Base-by-base conservation (phyloP, 306 rosid species). In the Inga laurina region DNA sequence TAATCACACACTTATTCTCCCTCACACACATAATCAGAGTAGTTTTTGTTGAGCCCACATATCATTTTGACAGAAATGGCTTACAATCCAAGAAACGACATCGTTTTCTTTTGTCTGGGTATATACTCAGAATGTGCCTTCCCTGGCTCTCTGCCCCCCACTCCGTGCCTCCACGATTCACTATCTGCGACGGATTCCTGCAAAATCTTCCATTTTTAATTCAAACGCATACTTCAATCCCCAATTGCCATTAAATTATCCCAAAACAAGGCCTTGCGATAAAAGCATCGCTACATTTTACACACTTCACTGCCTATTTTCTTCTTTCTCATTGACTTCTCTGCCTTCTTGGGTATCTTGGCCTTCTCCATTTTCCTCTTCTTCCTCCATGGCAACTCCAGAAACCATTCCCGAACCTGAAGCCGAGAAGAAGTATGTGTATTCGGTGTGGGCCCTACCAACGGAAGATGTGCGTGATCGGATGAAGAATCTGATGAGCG, bases 391-490 rank as follows among this genome's bases (percentile, higher is more conserved):
- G 93, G 85, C 88, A n/a, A 84, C 75, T 82, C 79, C 85, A 70
- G 85, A 80, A 66, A 18, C 79, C 30, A n/a, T 79, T 15, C 0
- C 81, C 2, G 43, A 56, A 4, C 41, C 39, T n/a, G 44, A 15
- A 35, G 3, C 11, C 18, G 35, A 72, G 76, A 79, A 64, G 52
- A 90, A 8, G 51, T 0, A 46, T 5, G 83, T 85, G 73, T 95
- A 92, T 85, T 95, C 98, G 0, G 93, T 95, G 85, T 95, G 97
- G 97, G 98, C 95, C 64, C 79, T 92, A 45, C 98, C 98, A 27
- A 97, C 97, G 64, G 94, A 90, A 1, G 91, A 88, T 44, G 91
- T 91, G 51, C 30, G 59, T 0, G 52, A 34, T 65, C 84, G 95
- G 81, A 35, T 92, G 77, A 56, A 77, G 81, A 86, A 83, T 19